These are phyloP conservation scores for Mycena chlorophos DNA, from an alignment of 768 basidiomycete genomes.

Conservation along the genomic window DNA sequence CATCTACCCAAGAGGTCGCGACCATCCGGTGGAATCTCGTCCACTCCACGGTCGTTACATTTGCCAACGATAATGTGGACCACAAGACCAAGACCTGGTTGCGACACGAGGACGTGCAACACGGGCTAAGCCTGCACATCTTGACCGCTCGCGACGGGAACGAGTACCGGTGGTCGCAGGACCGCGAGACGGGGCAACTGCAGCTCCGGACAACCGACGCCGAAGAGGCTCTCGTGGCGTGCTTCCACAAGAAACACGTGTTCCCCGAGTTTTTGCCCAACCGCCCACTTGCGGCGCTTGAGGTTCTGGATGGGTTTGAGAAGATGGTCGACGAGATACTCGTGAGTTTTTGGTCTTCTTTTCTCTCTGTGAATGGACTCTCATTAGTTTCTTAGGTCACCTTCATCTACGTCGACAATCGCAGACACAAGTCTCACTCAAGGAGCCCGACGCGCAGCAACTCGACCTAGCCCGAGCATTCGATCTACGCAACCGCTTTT, in stretches of 20 bases:
- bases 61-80: background rate
- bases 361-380: background rate
- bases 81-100: background rate
- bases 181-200: background rate
- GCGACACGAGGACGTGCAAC: background rate
- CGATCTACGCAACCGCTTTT: too few species aligned
- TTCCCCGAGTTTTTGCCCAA: background rate
- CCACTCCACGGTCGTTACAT: background rate
- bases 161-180: background rate
- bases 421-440: background rate
- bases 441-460: background rate
- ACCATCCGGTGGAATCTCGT: conserved; percentile 1
- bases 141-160: background rate
- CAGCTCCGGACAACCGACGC: background rate
- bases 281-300: background rate
- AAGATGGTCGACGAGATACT: background rate
- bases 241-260: background rate
- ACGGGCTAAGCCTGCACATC: background rate
- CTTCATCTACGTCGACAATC: background rate
- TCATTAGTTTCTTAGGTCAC: background rate
- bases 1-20: background rate
- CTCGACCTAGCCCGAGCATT: too few species aligned
- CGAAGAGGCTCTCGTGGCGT: background rate
- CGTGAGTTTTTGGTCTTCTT: background rate
- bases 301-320: background rate